Conservation (phyloP, 306 rosid genomes). For the Heteromeles arbutifolia region DNA sequence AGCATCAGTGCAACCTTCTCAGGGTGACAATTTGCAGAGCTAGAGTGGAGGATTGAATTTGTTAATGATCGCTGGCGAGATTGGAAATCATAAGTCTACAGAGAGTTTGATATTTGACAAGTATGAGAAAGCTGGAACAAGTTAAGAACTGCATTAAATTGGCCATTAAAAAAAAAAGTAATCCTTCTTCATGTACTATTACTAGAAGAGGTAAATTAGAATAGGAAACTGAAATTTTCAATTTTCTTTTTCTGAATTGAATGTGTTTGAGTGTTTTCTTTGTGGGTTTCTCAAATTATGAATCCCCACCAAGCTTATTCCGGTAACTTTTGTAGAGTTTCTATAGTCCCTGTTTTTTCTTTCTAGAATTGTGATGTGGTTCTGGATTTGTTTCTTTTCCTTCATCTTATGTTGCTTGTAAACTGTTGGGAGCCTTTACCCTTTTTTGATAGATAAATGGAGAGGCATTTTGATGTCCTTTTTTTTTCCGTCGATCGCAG, state of each 20-base stretch:
- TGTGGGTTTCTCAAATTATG: not conserved
- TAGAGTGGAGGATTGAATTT: not conserved
- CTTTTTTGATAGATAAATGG: too few relatives aligned
- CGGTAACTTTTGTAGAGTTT: not conserved
- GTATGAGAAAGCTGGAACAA: conserved; percentile 6
- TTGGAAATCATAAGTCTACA: conserved; percentile 1
- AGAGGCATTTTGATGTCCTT: too few relatives aligned
- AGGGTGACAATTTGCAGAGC: not conserved
- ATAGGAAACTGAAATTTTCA: not conserved
- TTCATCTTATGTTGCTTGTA: too few relatives aligned
- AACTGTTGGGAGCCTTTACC: too few relatives aligned
- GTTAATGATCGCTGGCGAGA: not conserved
- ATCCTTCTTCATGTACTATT: not conserved
- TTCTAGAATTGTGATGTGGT: too few relatives aligned
- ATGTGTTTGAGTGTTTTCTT: not conserved
- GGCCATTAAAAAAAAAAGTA: not conserved
- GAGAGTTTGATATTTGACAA: not conserved
- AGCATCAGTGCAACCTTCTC: conserved; percentile 15
- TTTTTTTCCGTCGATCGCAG: too few relatives aligned
- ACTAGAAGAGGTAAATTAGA: not conserved
- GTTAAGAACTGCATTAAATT: not conserved
- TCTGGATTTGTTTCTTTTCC: too few relatives aligned
- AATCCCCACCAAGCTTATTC: not conserved
- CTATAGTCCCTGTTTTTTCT: too few relatives aligned
- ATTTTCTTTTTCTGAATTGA: not conserved